Evolutionary conservation across 1,284 basidiomycete genomes (phyloP), one percentile per base, ranked within the genome.

Genomic region (Vanrija sp.): DNA sequence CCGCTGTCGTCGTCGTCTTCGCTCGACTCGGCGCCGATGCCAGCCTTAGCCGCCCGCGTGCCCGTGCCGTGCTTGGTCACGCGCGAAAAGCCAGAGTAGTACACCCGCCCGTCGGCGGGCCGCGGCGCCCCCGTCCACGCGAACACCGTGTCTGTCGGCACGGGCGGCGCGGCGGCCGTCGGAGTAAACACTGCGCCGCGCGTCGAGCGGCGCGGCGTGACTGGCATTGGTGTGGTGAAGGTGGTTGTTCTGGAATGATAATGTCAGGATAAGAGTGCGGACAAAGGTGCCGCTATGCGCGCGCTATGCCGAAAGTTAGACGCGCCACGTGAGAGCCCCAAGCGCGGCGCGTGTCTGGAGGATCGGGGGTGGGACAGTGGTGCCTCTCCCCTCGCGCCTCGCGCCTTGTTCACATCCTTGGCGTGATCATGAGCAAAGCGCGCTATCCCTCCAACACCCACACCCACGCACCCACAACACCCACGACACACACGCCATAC

Each of bases 131-230:
- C 64, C 3, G 60, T 54, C 67, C 69, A 71, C 9, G 43, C 28
- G 51, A 64, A 70, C 10, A 55, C 57, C 9, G 61, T 62, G 28
- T 62, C 43, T 7, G 54, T 49, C 28, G 45, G 48, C 47, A 39
- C 38, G 16, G 55, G 42, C 15, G 52, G 49, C 14, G 21, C 38
- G 18, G 57, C 38, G 3, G 47, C 15, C 1, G 66, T 63, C 7
- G 71, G 71, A 8, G 67, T 74, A 58, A 72, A 71, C 23, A 74
- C 57, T 16, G 60, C 56, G 4, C 63, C 63, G 51, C 72, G 55
- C 5, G 72, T 71, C 2, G 72, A 71, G 16, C 72, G 64, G 18
- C 71, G 62, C 38, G 72, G 72, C 3, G 72, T 72, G 23, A 62
- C 44, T n/a, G 65, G 23, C 57, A 54, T 58, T 19, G 18, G 26